phyloP scores from a whole-genome alignment of 1,284 basidiomycete species.

The Sporisorium reilianum region DNA sequence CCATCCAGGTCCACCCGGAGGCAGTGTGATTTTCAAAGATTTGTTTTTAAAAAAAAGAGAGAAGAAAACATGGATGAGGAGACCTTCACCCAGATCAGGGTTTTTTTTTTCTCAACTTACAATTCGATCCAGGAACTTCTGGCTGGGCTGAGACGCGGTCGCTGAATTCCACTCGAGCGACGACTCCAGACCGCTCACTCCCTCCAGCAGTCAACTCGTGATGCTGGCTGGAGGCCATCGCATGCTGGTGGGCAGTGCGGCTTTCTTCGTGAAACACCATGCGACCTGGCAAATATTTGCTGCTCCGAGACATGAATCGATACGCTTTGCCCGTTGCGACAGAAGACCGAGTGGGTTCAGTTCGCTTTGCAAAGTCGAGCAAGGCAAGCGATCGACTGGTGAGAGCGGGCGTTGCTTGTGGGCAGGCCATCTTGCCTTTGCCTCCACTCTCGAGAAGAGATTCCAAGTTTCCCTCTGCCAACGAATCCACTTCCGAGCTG shows the following conservation, averaged over 20 bases:
- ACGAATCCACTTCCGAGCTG: no score
- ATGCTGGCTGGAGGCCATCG: no score
- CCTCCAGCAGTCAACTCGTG: no score
- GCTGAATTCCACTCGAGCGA: not conserved
- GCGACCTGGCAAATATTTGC: not conserved
- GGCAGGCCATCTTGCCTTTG: not conserved
- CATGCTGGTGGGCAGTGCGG: no score
- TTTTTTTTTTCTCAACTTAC: no score
- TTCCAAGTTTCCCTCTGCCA: no score
- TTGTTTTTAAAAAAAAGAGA: not conserved
- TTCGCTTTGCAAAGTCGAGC: not conserved
- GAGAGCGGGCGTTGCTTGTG: not conserved
- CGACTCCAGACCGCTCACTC: not conserved
- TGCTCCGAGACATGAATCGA: slow-evolving; percentile 7
- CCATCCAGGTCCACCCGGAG: not conserved
- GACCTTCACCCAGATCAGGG: not conserved
- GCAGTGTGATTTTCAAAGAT: not conserved
- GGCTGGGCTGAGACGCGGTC: not conserved
- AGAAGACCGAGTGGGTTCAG: not conserved
- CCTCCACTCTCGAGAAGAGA: no score
- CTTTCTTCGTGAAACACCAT: not conserved
- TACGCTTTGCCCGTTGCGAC: not conserved
- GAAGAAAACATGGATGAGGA: not conserved
- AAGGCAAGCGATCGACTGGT: not conserved
- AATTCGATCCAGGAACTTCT: no score